Base-by-base conservation (phyloP, 108 stramenopile species). In the Cylindrotheca fusiformis region DNA sequence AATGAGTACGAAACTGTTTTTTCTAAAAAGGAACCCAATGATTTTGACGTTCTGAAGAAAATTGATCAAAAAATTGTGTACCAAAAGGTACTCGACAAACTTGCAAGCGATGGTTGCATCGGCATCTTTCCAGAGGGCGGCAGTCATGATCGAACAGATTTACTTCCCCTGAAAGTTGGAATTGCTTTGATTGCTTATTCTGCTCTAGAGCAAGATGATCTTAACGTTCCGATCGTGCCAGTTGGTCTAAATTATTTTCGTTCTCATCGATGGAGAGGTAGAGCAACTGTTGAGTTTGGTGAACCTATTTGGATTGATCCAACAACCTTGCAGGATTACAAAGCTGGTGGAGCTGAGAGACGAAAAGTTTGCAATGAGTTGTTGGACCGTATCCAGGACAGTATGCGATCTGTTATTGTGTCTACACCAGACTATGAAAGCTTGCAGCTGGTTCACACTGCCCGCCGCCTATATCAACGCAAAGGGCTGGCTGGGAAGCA, bases 61-160 rank as follows among this genome's bases (percentile, higher is more conserved):
- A 80, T 97, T 18, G 96, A 97, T 52, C 93, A 94, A 58, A 78
- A 82, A 31, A 72, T 75, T 31, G 93, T 97, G 6, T 98, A 83
- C 55, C 79, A 81, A 67, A 85, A 87, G 56, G 94, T 92, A 0
- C 67, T 95, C 33, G 86, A 90, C 24, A 80, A 81, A 52, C 60
- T 95, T 29, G 86, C 88, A 5, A 72, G 57, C 22, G 91, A 89
- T 21, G 53, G 87, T 86, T 67, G 92, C 78, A 31, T 90, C 32
- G 87, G 90, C n/a, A 99, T 99, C 18, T 99, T 99, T 62, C 99
- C 99, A 1, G 99, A 99, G 69, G 99, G 97, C 2, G 99, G 99
- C n/a, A 79, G 76, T 52, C 99, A 99, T 74, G 99, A 99, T 65
- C 71, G 96, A 48, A 97, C 99, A 4, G 96, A 97, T 63, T 73